Evolutionary conservation across 2,329 filamentous ascomycete species (phyloP).

Genomic region (Penicillium sp.): DNA sequence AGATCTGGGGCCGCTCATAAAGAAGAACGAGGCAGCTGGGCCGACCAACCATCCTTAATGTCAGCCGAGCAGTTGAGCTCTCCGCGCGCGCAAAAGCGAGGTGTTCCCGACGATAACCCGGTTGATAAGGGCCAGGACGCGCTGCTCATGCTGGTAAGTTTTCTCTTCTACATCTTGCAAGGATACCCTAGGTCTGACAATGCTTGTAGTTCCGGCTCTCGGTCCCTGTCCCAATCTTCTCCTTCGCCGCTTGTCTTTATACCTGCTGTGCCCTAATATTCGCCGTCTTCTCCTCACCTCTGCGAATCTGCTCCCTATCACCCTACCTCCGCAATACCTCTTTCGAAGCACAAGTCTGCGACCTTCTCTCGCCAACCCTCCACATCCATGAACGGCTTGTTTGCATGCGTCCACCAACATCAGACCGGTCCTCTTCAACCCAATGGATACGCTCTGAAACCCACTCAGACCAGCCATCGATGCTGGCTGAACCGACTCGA

Average conservation of each 20-base stretch:
- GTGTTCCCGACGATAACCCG: conserved; percentile 27
- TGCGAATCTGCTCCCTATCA: conserved; percentile 52
- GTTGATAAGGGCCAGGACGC: conserved; percentile 39
- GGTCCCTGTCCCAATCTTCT: conserved; percentile 54
- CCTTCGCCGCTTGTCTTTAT: conserved; percentile 54
- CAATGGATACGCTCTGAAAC: conserved; percentile 43
- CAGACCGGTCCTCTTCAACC: conserved; percentile 25
- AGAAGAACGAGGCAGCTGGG: conserved; percentile 34
- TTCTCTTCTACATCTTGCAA: background rate
- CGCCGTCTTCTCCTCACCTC: conserved; percentile 51
- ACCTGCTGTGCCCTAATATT: conserved; percentile 52
- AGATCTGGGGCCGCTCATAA: conserved; percentile 26
- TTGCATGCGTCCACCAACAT: conserved; percentile 22
- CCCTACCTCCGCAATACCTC: conserved; percentile 44
- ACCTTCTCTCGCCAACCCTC: conserved; percentile 53
- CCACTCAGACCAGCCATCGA: conserved; percentile 28
- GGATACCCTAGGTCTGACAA: conserved; percentile 8
- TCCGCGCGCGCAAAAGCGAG: conserved; percentile 28
- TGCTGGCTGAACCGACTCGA: conserved; percentile 28
- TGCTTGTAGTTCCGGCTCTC: conserved; percentile 52
- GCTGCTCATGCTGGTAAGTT: conserved; percentile 44
- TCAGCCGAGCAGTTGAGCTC: conserved; percentile 29
- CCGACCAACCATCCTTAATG: conserved; percentile 36
- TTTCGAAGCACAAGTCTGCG: conserved; percentile 51
- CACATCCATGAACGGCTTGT: conserved; percentile 46